A percentile compares a stretch with the other conserved stretches of the same genome.
Evolutionary conservation across 495 filamentous ascomycete species (phyloP).

Genomic region (Lophiotrema nucula): DNA sequence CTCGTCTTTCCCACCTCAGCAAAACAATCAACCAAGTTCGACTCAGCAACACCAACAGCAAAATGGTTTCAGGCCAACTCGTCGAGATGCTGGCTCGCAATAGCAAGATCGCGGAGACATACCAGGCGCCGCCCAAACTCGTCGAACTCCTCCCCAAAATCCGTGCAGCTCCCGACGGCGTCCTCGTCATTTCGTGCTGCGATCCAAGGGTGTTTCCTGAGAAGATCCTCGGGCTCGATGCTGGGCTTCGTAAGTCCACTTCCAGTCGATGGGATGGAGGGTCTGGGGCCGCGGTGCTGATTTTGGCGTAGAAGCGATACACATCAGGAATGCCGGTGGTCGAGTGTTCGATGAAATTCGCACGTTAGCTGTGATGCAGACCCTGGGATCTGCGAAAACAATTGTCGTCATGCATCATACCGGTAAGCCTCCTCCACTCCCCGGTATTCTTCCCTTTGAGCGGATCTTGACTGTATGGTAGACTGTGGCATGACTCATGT

Average conservation of each 20-base stretch:
- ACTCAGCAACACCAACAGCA: too few species aligned
- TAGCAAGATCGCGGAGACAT: conserved; percentile 10
- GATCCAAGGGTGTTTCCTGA: conserved; percentile 41
- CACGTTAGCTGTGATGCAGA: conserved; percentile 33
- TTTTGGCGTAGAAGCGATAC: conserved; percentile 35
- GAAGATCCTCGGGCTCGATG: conserved; percentile 37
- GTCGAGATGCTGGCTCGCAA: conserved; percentile 12
- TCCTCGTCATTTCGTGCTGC: conserved; percentile 32
- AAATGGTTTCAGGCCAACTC: conserved; percentile 10
- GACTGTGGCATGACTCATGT: conserved; percentile 39
- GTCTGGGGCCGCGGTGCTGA: too few species aligned
- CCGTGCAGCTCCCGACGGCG: conserved; percentile 1
- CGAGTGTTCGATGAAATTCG: conserved; percentile 37
- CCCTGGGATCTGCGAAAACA: conserved; percentile 32
- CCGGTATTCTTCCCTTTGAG: background rate
- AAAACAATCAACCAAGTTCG: too few species aligned
- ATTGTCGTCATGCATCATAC: conserved; percentile 35
- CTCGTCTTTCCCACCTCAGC: too few species aligned
- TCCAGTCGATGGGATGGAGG: too few species aligned
- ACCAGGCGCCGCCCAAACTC: conserved; percentile 10
- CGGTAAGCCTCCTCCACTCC: conserved; percentile 10
- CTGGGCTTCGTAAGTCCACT: too few species aligned
- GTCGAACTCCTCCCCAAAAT: conserved; percentile 8
- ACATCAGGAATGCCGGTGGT: conserved; percentile 41
- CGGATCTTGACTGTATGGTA: background rate